A percentile compares a stretch with the other conserved stretches of the same genome.
Conservation (phyloP, 306 rosid species). For the Dryas alaskensis region DNA sequence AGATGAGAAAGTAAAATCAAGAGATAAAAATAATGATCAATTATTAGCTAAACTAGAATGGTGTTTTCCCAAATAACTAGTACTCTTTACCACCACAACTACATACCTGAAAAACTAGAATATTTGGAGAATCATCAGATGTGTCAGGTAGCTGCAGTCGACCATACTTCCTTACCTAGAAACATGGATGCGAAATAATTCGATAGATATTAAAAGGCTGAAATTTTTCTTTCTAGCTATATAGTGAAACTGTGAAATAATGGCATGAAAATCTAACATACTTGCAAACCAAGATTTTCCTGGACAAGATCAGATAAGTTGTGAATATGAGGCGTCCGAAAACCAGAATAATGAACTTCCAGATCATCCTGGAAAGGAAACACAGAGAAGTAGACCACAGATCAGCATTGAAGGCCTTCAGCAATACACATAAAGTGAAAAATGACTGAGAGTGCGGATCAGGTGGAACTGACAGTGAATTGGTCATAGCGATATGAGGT, state of each 20-base stretch:
- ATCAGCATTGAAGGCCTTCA: conserved; percentile 12
- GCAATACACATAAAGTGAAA: neutral
- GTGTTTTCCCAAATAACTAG: conserved; percentile 5
- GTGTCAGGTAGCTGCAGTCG: conserved; percentile 73
- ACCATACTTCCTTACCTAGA: conserved; percentile 58
- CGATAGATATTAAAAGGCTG: neutral
- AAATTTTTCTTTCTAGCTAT: neutral
- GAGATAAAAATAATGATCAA: neutral
- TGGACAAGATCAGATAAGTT: conserved; percentile 88
- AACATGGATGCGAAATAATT: conserved; percentile 25
- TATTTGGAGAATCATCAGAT: conserved; percentile 64
- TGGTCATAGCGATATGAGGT: neutral
- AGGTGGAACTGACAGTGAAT: conserved; percentile 1
- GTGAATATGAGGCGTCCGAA: conserved; percentile 74
- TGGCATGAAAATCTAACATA: conserved; percentile 31
- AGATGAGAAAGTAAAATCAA: conserved; percentile 15
- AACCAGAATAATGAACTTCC: conserved; percentile 83
- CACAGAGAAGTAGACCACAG: conserved; percentile 13
- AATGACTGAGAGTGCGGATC: neutral
- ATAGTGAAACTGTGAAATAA: neutral
- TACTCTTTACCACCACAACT: neutral
- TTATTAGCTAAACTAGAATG: neutral
- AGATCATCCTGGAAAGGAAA: conserved; percentile 62
- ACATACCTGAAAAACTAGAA: conserved; percentile 80
- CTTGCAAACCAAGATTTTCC: conserved; percentile 70